Base-by-base conservation (phyloP, 306 rosid species). In the Hylodesmum podocarpum region DNA sequence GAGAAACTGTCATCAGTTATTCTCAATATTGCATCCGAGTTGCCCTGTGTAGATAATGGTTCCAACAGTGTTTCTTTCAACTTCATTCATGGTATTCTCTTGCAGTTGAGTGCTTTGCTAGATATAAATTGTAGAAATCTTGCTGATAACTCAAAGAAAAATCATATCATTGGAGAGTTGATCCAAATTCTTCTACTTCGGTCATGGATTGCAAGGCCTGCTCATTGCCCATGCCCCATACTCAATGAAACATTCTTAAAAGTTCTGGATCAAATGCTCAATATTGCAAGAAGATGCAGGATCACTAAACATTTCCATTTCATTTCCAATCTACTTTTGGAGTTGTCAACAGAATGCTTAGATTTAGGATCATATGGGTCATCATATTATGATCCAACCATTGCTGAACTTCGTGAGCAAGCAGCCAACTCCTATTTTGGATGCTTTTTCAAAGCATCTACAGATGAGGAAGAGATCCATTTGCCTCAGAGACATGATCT, bases 261-360 rank as follows among this genome's bases (percentile, higher is more conserved):
- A 81, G 86, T 92, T 83, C 84, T 95, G 34, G 87, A 89, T 88
- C 93, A 85, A 80, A 92, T 92, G 96, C 96, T 95, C 18, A 81
- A 89, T 61, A 90, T 95, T 80, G 85, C 87, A 25, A 84, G 92
- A 83, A 79, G 84, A 34, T 83, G 86, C 85, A 77, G 80, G 44
- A 73, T 41, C 16, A 79, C 87, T 43, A 76, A 83, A 36, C 85
- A 78, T 66, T 80, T 87, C 44, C 66, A 54, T 69, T 18, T 80
- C 78, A 80, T 84, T 43, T 88, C 83, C 33, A 87, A 85, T 67
- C 80, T 95, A 49, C 88, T 92, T 80, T 80, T 89, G 80, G 92
- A 90, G 83, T 74, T 87, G 70, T 92, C 97, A 16, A 82, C 88
- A 12, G 89, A 81, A 72, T 89, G 93, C 89, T 83, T 95, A 57